Evolutionary conservation across 805 yeast species (phyloP).

Genomic region (Metschnikowia kofuensis): DNA sequence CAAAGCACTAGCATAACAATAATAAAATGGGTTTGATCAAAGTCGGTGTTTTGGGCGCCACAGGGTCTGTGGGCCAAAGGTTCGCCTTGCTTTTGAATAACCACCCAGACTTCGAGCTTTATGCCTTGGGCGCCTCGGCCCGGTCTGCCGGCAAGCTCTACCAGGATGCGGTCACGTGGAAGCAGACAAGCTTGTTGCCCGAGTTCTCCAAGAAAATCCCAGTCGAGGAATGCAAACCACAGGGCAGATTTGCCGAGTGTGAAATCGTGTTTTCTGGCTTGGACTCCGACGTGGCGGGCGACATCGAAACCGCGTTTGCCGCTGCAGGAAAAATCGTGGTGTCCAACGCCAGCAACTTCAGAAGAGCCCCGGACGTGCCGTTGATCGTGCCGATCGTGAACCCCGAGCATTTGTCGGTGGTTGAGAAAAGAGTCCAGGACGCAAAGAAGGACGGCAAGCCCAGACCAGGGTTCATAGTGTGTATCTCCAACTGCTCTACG

Average conservation of each 20-base stretch:
- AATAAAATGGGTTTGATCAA: constrained; percentile 34
- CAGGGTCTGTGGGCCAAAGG: constrained; percentile 97
- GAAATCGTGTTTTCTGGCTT: constrained; percentile 93
- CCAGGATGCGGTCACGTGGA: constrained; percentile 87
- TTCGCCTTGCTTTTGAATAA: constrained; percentile 79
- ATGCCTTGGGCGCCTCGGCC: constrained; percentile 85
- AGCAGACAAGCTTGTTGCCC: constrained; percentile 85
- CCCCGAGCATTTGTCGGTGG: constrained; percentile 80
- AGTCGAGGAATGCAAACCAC: constrained; percentile 77
- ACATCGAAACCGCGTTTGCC: constrained; percentile 80
- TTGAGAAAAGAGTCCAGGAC: constrained; percentile 53
- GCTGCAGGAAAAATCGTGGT: constrained; percentile 80
- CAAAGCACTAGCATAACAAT: too few relatives aligned
- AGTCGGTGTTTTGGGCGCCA: constrained; percentile 95
- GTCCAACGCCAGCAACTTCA: constrained; percentile 94
- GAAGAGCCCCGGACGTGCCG: constrained; percentile 85
- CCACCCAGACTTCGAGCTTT: constrained; percentile 87
- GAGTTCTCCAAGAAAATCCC: constrained; percentile 54
- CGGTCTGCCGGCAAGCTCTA: constrained; percentile 92
- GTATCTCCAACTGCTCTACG: constrained; percentile 97
- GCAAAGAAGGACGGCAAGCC: constrained; percentile 54
- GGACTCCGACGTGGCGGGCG: constrained; percentile 91
- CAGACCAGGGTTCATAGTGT: constrained; percentile 80
- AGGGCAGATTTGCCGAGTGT: constrained; percentile 74
- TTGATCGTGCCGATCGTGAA: constrained; percentile 93